phyloP scores from a whole-genome alignment of 1,284 basidiomycete genomes.

The Leccinum pachyderme region DNA sequence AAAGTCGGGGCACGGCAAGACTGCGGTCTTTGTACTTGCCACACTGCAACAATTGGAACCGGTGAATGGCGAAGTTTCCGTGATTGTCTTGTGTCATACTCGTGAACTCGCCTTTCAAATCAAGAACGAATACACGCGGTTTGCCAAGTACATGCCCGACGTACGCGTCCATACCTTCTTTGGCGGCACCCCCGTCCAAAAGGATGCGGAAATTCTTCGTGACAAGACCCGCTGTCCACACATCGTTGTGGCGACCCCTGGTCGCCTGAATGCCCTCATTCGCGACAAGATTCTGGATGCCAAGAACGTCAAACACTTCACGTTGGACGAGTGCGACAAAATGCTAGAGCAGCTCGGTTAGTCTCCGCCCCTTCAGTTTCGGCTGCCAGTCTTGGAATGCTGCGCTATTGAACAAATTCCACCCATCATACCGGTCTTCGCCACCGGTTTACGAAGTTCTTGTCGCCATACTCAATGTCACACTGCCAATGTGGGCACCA shows the following conservation, averaged over 20 bases:
- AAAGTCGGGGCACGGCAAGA: slow-evolving; percentile 99
- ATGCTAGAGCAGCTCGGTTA: slow-evolving; percentile 99
- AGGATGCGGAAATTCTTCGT: slow-evolving; percentile 92
- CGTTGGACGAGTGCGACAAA: slow-evolving; percentile 99
- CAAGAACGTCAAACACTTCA: slow-evolving; percentile 97
- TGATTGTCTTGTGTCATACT: slow-evolving; percentile 98
- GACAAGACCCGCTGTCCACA: slow-evolving; percentile 99
- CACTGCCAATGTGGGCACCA: slow-evolving; percentile 43
- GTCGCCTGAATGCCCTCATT: slow-evolving; percentile 89
- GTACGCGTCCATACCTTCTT: slow-evolving; percentile 98
- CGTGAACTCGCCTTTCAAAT: slow-evolving; percentile 99
- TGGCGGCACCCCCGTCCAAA: slow-evolving; percentile 93
- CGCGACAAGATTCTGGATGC: slow-evolving; percentile 93
- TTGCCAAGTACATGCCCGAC: slow-evolving; percentile 99
- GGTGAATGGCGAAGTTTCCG: slow-evolving; percentile 96
- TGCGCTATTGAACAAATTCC: slow-evolving; percentile 43
- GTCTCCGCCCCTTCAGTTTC: slow-evolving; percentile 67
- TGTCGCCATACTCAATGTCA: slow-evolving; percentile 51
- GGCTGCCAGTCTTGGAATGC: slow-evolving; percentile 41
- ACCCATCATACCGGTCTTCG: slow-evolving; percentile 39
- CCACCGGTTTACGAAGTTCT: slow-evolving; percentile 40
- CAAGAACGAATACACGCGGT: slow-evolving; percentile 99
- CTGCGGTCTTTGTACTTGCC: slow-evolving; percentile 97
- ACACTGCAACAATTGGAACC: slow-evolving; percentile 98
- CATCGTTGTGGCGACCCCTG: slow-evolving; percentile 97